Percentiles rank a stretch among this genome's conserved stretches.
Evolutionary conservation across 78 protist species (phyloP).

Genomic region (Dictyostelium capitatum): DNA sequence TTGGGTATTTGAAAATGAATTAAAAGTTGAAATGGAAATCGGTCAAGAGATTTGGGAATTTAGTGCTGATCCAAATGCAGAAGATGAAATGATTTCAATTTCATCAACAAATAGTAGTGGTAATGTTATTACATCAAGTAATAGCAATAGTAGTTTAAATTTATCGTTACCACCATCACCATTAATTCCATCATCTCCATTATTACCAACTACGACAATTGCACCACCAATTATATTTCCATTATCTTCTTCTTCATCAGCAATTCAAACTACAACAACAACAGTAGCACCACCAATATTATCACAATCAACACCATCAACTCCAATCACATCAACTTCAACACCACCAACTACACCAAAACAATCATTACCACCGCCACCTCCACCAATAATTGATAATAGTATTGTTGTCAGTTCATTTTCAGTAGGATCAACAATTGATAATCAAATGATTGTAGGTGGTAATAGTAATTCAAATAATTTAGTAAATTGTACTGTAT

Average conservation of each 20-base stretch:
- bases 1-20: constrained; percentile 67
- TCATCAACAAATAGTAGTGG: background rate
- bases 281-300: background rate
- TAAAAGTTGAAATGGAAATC: constrained; percentile 38
- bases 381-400: background rate
- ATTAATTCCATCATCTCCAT: background rate
- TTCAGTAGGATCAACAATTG: background rate
- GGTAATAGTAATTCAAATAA: background rate
- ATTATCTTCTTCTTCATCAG: background rate
- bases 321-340: background rate
- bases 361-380: background rate
- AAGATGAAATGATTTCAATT: constrained; percentile 26
- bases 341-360: background rate
- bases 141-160: constrained; percentile 13
- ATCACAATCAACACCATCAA: background rate
- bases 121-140: background rate
- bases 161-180: background rate
- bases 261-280: background rate
- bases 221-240: constrained; percentile 1
- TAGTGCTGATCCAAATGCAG: constrained; percentile 55
- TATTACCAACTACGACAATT: background rate
- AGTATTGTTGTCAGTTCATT: background rate
- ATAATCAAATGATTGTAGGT: constrained; percentile 13
- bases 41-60: constrained; percentile 77
- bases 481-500: background rate